Conservation (phyloP, 2,329 filamentous ascomycete genomes). For the Teratosphaeria zuluensis region DNA sequence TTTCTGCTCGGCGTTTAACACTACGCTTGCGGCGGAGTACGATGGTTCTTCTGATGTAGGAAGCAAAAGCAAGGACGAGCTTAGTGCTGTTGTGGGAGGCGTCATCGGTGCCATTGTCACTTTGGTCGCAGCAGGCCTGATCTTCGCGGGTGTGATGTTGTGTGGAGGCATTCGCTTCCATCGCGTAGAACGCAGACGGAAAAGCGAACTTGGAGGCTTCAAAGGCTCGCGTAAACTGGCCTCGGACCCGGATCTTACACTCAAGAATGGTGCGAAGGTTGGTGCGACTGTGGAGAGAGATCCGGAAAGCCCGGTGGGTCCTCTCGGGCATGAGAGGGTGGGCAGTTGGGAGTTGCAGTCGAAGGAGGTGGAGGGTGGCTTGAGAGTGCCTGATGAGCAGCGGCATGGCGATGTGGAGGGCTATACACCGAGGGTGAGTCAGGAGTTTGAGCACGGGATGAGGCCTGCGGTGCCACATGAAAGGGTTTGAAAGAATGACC, state of each 20-base stretch:
- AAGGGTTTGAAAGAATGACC: neutral
- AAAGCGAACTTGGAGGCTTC: slow-evolving; percentile 43
- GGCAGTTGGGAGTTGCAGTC: slow-evolving; percentile 49
- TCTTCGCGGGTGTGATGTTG: slow-evolving; percentile 34
- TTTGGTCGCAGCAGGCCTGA: slow-evolving; percentile 35
- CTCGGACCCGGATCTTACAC: slow-evolving; percentile 43
- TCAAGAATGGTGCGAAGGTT: slow-evolving; percentile 32
- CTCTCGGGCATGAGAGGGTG: slow-evolving; percentile 40
- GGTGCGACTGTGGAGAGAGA: slow-evolving; percentile 24
- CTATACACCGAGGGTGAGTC: slow-evolving; percentile 29
- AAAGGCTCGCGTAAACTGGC: slow-evolving; percentile 46
- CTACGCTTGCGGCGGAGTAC: slow-evolving; percentile 5
- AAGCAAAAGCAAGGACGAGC: neutral
- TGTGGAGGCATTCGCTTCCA: slow-evolving; percentile 39
- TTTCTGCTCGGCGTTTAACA: slow-evolving; percentile 42
- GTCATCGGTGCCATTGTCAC: slow-evolving; percentile 48
- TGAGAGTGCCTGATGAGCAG: slow-evolving; percentile 11
- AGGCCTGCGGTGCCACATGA: neutral
- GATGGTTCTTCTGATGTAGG: neutral
- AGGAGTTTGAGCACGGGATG: slow-evolving; percentile 29
- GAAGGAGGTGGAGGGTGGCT: slow-evolving; percentile 11
- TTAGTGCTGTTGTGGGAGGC: slow-evolving; percentile 39
- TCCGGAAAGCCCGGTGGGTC: slow-evolving; percentile 8
- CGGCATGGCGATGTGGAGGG: slow-evolving; percentile 11
- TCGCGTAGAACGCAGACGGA: slow-evolving; percentile 20